A percentile compares a stretch with the other conserved stretches of the same genome.
phyloP scores from a whole-genome alignment of 768 basidiomycete genomes.

The Hericium rajendrae region DNA sequence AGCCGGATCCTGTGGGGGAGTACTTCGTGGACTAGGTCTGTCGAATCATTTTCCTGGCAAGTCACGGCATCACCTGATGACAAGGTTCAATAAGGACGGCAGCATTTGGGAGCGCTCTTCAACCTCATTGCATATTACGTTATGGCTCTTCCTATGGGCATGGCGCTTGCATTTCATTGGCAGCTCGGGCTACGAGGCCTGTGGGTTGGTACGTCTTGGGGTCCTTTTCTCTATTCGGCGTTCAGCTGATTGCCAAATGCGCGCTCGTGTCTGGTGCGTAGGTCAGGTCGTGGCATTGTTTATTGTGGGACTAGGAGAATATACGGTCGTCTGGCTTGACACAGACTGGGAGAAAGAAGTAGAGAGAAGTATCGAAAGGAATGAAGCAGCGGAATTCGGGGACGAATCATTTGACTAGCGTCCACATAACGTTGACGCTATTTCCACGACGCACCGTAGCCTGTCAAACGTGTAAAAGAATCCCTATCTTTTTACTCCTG shows the following conservation, averaged over 20 bases:
- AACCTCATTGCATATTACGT: slow-evolving; percentile 60
- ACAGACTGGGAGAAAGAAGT: slow-evolving; percentile 42
- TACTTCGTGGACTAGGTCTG: slow-evolving; percentile 38
- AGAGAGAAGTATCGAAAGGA: slow-evolving; percentile 28
- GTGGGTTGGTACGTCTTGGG: slow-evolving; percentile 33
- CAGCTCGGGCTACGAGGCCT: slow-evolving; percentile 39
- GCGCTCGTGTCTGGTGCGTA: slow-evolving; percentile 14
- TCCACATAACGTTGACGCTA: too few species aligned
- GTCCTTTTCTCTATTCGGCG: neutral
- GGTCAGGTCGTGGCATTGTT: slow-evolving; percentile 70
- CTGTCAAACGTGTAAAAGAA: neutral
- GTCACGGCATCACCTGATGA: neutral
- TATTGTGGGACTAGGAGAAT: slow-evolving; percentile 61
- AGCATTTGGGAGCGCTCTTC: slow-evolving; percentile 67
- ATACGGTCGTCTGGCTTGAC: slow-evolving; percentile 45
- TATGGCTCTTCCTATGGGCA: slow-evolving; percentile 42
- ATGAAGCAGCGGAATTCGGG: slow-evolving; percentile 7
- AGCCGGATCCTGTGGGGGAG: slow-evolving; percentile 40
- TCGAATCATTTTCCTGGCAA: neutral
- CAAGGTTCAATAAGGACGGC: slow-evolving; percentile 28
- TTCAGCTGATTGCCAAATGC: slow-evolving; percentile 6
- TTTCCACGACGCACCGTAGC: neutral
- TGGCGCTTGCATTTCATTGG: slow-evolving; percentile 37
- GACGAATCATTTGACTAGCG: neutral
- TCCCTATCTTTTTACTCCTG: neutral